Conservation (phyloP, 2,329 filamentous ascomycete species). For the Amesomyces nigricolor region DNA sequence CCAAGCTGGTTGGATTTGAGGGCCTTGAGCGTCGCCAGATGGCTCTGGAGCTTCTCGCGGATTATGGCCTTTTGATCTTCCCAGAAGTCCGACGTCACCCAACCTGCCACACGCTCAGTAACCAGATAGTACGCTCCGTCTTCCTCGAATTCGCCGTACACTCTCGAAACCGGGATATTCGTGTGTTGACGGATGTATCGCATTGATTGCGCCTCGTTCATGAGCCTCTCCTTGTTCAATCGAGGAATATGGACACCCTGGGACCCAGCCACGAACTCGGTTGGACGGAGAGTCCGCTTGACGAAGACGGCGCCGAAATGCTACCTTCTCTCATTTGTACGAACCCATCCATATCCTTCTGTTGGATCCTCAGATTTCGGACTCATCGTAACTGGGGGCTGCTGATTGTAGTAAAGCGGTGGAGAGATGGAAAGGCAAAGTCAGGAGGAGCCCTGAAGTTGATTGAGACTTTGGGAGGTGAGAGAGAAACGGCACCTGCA, state of each 20-base stretch:
- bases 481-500: too few relatives aligned
- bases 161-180: conserved; percentile 26
- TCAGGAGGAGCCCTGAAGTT: too few relatives aligned
- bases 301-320: conserved; percentile 25
- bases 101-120: conserved; percentile 30
- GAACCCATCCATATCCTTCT: too few relatives aligned
- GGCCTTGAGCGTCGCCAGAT: neutral
- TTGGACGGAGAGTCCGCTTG: conserved; percentile 30
- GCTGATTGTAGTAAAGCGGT: too few relatives aligned
- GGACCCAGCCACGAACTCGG: conserved; percentile 28
- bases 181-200: conserved; percentile 26
- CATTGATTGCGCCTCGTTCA: conserved; percentile 29
- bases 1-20: conserved; percentile 27
- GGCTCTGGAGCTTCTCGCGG: conserved; percentile 17
- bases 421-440: too few relatives aligned
- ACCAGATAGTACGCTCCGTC: conserved; percentile 29
- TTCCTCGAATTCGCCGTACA: conserved; percentile 29
- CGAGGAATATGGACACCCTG: conserved; percentile 28
- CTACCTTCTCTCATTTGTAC: conserved; percentile 14
- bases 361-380: too few relatives aligned
- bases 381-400: too few relatives aligned
- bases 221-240: conserved; percentile 26
- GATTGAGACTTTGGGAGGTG: too few relatives aligned
- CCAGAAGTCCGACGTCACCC: conserved; percentile 26
- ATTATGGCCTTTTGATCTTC: conserved; percentile 26